Percentiles rank a stretch among this genome's conserved stretches.
phyloP scores from a whole-genome alignment of 441 rosid genomes.

The Jatropha multifida region DNA sequence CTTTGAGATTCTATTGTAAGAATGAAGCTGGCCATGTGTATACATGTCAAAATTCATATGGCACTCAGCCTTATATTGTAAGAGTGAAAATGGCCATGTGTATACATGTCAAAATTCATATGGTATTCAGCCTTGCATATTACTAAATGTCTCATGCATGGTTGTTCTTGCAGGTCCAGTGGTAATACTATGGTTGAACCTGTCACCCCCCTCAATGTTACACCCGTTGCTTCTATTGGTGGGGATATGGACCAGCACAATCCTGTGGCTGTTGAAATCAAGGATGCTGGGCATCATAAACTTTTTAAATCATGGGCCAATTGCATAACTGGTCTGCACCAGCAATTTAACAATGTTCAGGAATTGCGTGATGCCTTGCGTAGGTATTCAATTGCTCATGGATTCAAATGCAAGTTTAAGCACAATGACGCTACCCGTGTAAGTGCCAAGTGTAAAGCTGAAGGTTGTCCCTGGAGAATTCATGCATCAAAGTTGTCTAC shows the following conservation, averaged over 20 bases:
- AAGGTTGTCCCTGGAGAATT: constrained; percentile 55
- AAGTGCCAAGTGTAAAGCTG: constrained; percentile 44
- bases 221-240: constrained; percentile 21
- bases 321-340: constrained; percentile 49
- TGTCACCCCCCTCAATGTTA: constrained; percentile 23
- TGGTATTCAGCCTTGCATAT: not conserved
- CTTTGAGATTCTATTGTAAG: constrained; percentile 15
- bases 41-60: constrained; percentile 3
- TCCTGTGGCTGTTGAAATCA: not conserved
- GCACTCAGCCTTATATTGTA: constrained; percentile 7
- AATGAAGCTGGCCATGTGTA: constrained; percentile 14
- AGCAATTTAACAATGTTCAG: constrained; percentile 47
- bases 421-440: constrained; percentile 47
- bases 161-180: constrained; percentile 34
- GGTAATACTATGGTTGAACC: constrained; percentile 28
- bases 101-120: constrained; percentile 7
- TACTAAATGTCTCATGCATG: not conserved
- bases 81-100: constrained; percentile 11
- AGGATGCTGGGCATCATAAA: constrained; percentile 22
- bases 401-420: constrained; percentile 44
- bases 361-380: constrained; percentile 53
- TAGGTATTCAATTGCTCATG: constrained; percentile 46
- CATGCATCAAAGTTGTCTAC: constrained; percentile 46
- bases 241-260: constrained; percentile 16
- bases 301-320: constrained; percentile 36